These are phyloP conservation scores for Candida bentonensis DNA, from an alignment of 805 yeast genomes.

Conservation along the genomic window DNA sequence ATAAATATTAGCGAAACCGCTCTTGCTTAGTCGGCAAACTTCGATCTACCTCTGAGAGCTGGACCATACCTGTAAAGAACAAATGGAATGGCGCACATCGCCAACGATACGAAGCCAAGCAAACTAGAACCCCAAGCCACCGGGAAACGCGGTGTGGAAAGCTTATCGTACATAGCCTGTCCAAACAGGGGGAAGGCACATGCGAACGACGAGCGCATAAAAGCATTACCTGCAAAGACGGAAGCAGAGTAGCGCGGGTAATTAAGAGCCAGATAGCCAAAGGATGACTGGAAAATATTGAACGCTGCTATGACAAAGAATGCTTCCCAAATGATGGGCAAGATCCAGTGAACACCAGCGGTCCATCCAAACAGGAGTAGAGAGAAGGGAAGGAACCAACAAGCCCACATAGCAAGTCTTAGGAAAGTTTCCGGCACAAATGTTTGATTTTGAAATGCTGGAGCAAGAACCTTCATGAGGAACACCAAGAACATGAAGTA, in stretches of 20 bases:
- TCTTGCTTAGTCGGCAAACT: conserved; percentile 14
- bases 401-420: conserved; percentile 8
- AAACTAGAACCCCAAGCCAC: conserved; percentile 46
- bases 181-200: conserved; percentile 57
- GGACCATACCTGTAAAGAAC: conserved; percentile 17
- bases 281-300: conserved; percentile 34
- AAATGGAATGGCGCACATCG: conserved; percentile 25
- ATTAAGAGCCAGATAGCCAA: conserved; percentile 33
- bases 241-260: conserved; percentile 40
- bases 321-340: conserved; percentile 30
- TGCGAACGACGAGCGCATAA: conserved; percentile 37
- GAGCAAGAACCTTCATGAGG: conserved; percentile 22
- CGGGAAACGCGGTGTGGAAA: conserved; percentile 29
- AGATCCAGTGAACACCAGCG: conserved; percentile 30
- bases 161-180: conserved; percentile 35
- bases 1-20: not conserved
- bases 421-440: conserved; percentile 8
- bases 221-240: conserved; percentile 40
- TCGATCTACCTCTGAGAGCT: conserved; percentile 22
- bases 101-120: conserved; percentile 32
- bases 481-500: conserved; percentile 8
- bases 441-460: conserved; percentile 28
- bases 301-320: conserved; percentile 28
- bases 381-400: conserved; percentile 3
- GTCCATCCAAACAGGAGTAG: not conserved